Evolutionary conservation across 495 filamentous ascomycete genomes (phyloP), one percentile per base, ranked within the genome.

Genomic region (Lasiosphaeria miniovina): DNA sequence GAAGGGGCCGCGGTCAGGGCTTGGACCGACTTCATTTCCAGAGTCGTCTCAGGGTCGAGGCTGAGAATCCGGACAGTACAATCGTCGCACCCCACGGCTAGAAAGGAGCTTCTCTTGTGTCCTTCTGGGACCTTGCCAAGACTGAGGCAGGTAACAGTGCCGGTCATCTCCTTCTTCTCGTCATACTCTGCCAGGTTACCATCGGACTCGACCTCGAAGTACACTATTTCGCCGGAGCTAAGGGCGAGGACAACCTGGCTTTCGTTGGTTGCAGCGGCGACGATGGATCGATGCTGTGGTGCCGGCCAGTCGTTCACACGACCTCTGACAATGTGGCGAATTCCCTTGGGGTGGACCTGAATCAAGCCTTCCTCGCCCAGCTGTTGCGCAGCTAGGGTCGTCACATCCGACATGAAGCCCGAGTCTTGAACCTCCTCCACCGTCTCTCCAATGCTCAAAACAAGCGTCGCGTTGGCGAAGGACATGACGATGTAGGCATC

Each of bases 31-130:
- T 94, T 94, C 70, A 88, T 91, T 65, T 96, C 90, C 11, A 99
- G 74, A 0, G 90, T 95, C 0, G 88, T 88, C 62, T 96, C 93
- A 1, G 92, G 91, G 67, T 95, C 92, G 54, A 97, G 77, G 65
- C 88, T 93, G 50, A 96, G 80, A 50, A 99, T 91, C 46, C 95
- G 87, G 45, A 99, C 91, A 2, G 95, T 96, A 36, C 90, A 91
- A 69, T 99, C 95, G 68, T 96, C 93, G 70, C 93, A 97, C 10
- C 95, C 95, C 54, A 99, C 95, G 57, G 95, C 95, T 45, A 98
- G 77, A 75, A 93, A 98, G 3, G 89, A 87, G 65, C 90, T 93
- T 62, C 94, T 80, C 49, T 91, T 75, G 17, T 90, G 84, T 32
- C 95, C 95, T 72, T 94, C 89, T 0, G 93, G 93, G 15, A 98